These are phyloP conservation scores for Tothia fuscella DNA, from an alignment of 2,329 filamentous ascomycete species.

Conservation along the genomic window DNA sequence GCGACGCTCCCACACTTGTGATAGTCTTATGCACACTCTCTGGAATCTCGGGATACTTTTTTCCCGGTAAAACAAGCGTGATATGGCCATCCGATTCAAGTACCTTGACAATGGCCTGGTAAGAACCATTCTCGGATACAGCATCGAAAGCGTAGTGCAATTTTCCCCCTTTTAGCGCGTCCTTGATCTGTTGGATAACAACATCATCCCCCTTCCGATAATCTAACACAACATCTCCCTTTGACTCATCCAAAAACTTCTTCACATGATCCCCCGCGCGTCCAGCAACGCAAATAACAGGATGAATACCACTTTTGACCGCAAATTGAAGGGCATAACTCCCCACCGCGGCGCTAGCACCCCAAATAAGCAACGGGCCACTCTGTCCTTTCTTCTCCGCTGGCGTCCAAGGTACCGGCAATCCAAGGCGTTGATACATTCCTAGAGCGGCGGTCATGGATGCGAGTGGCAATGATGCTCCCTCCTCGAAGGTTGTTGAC, in stretches of 20 bases:
- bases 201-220: conserved; percentile 44
- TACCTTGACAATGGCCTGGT: conserved; percentile 27
- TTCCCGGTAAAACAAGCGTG: conserved; percentile 28
- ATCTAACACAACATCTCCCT: conserved; percentile 35
- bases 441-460: conserved; percentile 35
- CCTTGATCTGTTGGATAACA: conserved; percentile 34
- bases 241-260: conserved; percentile 24
- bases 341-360: conserved; percentile 29
- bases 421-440: conserved; percentile 30
- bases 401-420: conserved; percentile 31
- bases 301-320: conserved; percentile 26
- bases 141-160: conserved; percentile 46
- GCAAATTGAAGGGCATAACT: conserved; percentile 31
- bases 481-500: conserved; percentile 39
- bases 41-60: conserved; percentile 17
- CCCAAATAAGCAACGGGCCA: conserved; percentile 29
- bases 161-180: conserved; percentile 31
- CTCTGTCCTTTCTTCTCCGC: conserved; percentile 13
- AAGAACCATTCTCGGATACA: conserved; percentile 41
- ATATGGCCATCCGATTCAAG: conserved; percentile 27
- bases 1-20: not conserved
- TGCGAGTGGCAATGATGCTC: conserved; percentile 34
- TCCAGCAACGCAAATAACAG: conserved; percentile 31
- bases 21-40: conserved; percentile 1
- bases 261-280: conserved; percentile 26